Base-by-base conservation (phyloP, 371 early-diverging fungal genomes). In the Coemansia sp. region DNA sequence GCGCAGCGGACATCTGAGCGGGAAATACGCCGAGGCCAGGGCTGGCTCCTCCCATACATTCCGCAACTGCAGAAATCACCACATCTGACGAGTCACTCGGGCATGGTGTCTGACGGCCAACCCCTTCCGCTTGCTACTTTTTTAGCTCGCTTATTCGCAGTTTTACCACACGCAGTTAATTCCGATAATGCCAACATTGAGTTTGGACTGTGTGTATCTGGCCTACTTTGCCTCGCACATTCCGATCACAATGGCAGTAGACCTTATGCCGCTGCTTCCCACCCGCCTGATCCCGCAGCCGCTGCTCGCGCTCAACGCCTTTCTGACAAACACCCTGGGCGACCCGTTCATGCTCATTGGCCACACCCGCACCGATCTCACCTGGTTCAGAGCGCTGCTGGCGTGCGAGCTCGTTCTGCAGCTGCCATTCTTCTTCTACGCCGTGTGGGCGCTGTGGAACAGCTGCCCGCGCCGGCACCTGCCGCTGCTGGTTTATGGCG, bases 381-480 rank as follows among this genome's bases (percentile, higher is more conserved):
- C 62, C 32, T 89, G 89, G 89, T 87, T 86, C 71, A 52, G 69
- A 32, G 75, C 81, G 39, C 80, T 89, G 52, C 54, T 84, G 29
- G 72, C 50, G 5, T 75, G 78, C 69, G 89, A 89, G 74, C 57
- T 82, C 2, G 8, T 83, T 5, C n/a, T 86, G n/a, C 89, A 89
- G 67, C 67, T 87, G 6, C 89, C 89, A 0, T 84, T 89, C 67
- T 87, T 89, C 64, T 81, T 88, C 61, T 77, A 78, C 43, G 86
- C 83, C n/a, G 77, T 74, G 24, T 60, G 71, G 56, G 80, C 81
- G 1, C 66, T 88, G 42, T 76, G 74, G 64, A 77, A 77, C 62
- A 72, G 77, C 52, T 55, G 60, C 7, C 58, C 70, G 4, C 54
- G 48, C 34, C 66, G 82, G 36, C 83, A 82, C 37, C 63, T 80